phyloP scores from a whole-genome alignment of 495 filamentous ascomycete genomes.

The Oidiodendron maius region DNA sequence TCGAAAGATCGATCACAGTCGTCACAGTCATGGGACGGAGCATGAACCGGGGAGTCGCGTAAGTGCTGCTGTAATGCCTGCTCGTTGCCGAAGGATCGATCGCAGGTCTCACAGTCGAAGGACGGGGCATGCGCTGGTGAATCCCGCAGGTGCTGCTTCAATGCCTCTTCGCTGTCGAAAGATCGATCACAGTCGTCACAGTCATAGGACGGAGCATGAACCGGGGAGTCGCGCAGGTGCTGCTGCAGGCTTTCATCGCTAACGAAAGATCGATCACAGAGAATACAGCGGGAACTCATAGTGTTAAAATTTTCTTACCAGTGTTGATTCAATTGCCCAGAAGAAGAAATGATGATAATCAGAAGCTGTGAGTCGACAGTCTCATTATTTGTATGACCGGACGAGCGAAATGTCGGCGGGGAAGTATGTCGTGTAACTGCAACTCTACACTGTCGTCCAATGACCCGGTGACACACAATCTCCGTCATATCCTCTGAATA shows the following conservation, averaged over 20 bases:
- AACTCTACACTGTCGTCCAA: slow-evolving; percentile 12
- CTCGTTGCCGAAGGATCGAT: slow-evolving; percentile 10
- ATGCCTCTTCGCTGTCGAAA: background rate
- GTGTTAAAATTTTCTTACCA: no score
- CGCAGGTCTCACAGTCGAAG: background rate
- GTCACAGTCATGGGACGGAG: slow-evolving; percentile 14
- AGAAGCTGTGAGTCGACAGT: background rate
- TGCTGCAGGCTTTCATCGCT: slow-evolving; percentile 11
- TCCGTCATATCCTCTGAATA: slow-evolving; percentile 1
- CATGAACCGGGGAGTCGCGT: slow-evolving; percentile 8
- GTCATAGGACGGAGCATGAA: slow-evolving; percentile 11
- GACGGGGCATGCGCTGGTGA: background rate
- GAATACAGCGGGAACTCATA: no score
- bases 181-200: background rate
- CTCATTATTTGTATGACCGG: slow-evolving; percentile 6
- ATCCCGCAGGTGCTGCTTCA: background rate
- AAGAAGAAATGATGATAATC: background rate
- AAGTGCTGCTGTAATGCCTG: slow-evolving; percentile 9
- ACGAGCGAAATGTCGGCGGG: no score
- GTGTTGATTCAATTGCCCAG: slow-evolving; percentile 1
- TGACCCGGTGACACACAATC: slow-evolving; percentile 13
- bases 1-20: background rate
- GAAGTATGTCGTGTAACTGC: slow-evolving; percentile 14
- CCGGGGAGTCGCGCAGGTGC: slow-evolving; percentile 9
- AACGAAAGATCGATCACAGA: slow-evolving; percentile 7